Evolutionary conservation across 2,329 filamentous ascomycete genomes (phyloP).

Genomic region (Botrytis medusae): DNA sequence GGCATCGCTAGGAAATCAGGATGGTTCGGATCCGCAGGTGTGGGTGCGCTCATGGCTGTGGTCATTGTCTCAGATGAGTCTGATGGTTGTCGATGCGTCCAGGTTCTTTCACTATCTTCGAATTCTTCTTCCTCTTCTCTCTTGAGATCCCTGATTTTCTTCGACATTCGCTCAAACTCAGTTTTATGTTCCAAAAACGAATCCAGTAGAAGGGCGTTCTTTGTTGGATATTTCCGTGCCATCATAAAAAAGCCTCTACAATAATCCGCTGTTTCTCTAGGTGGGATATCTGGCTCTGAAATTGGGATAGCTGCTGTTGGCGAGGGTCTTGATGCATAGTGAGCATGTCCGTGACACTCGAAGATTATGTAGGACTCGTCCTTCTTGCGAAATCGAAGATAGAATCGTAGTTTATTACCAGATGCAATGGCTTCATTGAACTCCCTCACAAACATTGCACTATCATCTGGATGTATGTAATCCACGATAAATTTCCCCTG

Average conservation of each 20-base stretch:
- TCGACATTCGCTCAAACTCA: constrained; percentile 84
- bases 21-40: constrained; percentile 39
- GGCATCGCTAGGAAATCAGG: constrained; percentile 57
- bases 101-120: constrained; percentile 60
- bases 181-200: constrained; percentile 97
- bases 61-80: constrained; percentile 44
- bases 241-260: constrained; percentile 94
- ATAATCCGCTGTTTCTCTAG: constrained; percentile 59
- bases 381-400: constrained; percentile 78
- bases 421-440: constrained; percentile 86
- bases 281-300: neutral
- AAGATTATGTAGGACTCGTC: constrained; percentile 77
- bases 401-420: constrained; percentile 76
- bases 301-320: constrained; percentile 45
- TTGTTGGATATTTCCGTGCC: constrained; percentile 84
- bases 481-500: constrained; percentile 75
- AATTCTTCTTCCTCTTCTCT: constrained; percentile 81
- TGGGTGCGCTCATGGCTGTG: constrained; percentile 33
- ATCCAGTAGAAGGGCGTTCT: constrained; percentile 80
- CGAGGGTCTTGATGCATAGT: constrained; percentile 66
- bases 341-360: constrained; percentile 89
- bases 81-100: constrained; percentile 50
- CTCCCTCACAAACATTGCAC: constrained; percentile 77
- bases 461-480: constrained; percentile 83
- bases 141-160: constrained; percentile 81